Conservation (phyloP, 352 stramenopile species). For the Phytophthora podocarpi region DNA sequence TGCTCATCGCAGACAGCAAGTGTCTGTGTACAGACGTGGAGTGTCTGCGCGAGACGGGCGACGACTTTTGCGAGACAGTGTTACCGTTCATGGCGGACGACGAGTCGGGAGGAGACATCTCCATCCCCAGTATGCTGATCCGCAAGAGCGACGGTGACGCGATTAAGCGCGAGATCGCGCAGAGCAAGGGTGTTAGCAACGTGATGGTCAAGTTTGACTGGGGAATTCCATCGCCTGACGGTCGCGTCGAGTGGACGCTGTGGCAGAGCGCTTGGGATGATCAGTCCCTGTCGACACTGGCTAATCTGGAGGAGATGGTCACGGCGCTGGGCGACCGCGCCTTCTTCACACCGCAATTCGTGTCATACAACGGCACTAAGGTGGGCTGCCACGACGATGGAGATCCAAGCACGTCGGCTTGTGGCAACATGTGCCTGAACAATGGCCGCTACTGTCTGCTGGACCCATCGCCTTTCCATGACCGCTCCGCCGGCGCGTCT, state of each 20-base stretch:
- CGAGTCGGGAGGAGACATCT: constrained; percentile 95
- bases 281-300: constrained; percentile 77
- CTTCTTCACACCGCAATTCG: constrained; percentile 96
- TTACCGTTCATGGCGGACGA: constrained; percentile 94
- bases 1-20: constrained; percentile 97
- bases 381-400: constrained; percentile 90
- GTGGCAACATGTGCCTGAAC: constrained; percentile 97
- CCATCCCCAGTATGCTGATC: constrained; percentile 96
- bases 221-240: constrained; percentile 93
- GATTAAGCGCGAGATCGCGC: constrained; percentile 90
- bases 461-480: constrained; percentile 94
- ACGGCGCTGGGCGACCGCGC: constrained; percentile 88
- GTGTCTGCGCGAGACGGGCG: constrained; percentile 70
- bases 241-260: constrained; percentile 96
- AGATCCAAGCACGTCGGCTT: constrained; percentile 71
- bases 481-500: constrained; percentile 91
- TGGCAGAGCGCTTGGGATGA: constrained; percentile 96
- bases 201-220: constrained; percentile 96
- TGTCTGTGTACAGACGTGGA: constrained; percentile 93
- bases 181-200: constrained; percentile 89
- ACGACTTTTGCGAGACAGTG: constrained; percentile 88
- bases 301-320: constrained; percentile 84
- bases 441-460: constrained; percentile 96
- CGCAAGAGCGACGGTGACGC: constrained; percentile 94
- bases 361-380: constrained; percentile 95